Evolutionary conservation across 805 yeast genomes (phyloP), one percentile per base, ranked within the genome.

Genomic region (Candida mattraensis): DNA sequence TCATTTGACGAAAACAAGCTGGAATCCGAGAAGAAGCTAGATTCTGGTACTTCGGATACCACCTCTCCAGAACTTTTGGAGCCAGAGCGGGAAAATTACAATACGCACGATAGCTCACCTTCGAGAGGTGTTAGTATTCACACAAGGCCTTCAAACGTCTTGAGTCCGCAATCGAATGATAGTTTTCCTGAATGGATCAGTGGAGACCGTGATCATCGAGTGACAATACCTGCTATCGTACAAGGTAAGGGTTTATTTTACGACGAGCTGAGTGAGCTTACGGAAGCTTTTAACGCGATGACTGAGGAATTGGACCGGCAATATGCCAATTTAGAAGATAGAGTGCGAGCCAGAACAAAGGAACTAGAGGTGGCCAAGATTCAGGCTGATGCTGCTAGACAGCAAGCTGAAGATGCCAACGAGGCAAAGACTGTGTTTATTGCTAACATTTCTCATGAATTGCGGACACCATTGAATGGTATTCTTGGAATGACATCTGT

Each of bases 381-480:
- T 19, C 85, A 83, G 55, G 97, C 96, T 0, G 65, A 60, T 44
- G 21, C 49, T 5, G 65, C 65, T 2, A 45, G 63, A 30, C 56
- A 55, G 44, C 64, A 61, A 33, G 67, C 67, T 10, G 97, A 91
- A 62, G 78, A 83, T 18, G 99, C 99, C 1, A 91, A 91, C 59
- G 97, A 93, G 50, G 96, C 98, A 3, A 93, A 93, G 55, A 89
- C 98, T 5, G 88, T 87, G 5, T 87, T 87, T 56, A 82, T 87
- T 51, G 96, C 96, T 2, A 86, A 89, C 48, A 88, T 87, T 12
- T 86, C 96, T 0, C 96, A 87, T 59, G 99, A 93, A 64, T 69
- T 93, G 54, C 76, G 98, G 50, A 93, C 98, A 0, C 99, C 99
- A 2, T 67, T 93, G 44, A 93, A 93, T 59, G 99, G 99, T 56